Percentiles rank a stretch among this genome's conserved stretches.
These are phyloP conservation scores for Cochlearia excelsa DNA, from an alignment of 345 rosid genomes.

Conservation along the genomic window DNA sequence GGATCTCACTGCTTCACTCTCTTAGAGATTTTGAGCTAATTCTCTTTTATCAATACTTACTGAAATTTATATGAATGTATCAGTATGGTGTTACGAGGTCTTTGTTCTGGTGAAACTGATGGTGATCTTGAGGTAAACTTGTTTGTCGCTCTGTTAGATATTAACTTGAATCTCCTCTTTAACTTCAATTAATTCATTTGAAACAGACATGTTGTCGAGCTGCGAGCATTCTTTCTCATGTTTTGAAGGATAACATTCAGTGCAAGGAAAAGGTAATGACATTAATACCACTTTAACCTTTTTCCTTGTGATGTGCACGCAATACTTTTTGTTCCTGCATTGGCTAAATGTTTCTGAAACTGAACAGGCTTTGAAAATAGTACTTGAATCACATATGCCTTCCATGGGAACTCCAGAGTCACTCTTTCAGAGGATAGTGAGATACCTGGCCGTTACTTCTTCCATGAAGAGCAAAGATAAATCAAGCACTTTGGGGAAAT, in stretches of 20 bases:
- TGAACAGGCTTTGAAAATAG: constrained; percentile 66
- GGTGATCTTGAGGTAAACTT: constrained; percentile 88
- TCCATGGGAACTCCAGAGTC: constrained; percentile 86
- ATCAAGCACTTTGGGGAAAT: constrained; percentile 42
- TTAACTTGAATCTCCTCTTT: background rate
- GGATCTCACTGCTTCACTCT: constrained; percentile 14
- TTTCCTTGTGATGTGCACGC: background rate
- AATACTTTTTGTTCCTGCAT: constrained; percentile 2
- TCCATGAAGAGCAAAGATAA: constrained; percentile 74
- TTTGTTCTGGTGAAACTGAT: constrained; percentile 76
- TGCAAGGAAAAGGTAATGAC: constrained; percentile 84
- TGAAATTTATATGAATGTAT: constrained; percentile 26
- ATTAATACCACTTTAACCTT: background rate
- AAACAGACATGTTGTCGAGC: constrained; percentile 91
- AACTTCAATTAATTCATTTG: constrained; percentile 16
- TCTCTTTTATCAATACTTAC: constrained; percentile 9
- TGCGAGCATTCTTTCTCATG: constrained; percentile 89
- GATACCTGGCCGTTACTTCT: constrained; percentile 83
- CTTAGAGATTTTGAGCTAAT: constrained; percentile 9
- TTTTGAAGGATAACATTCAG: constrained; percentile 66
- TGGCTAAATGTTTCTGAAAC: constrained; percentile 16
- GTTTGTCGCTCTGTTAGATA: constrained; percentile 11
- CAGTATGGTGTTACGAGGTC: constrained; percentile 92
- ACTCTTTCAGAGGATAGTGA: constrained; percentile 80
- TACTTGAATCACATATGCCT: constrained; percentile 66